Conservation (phyloP, 495 filamentous ascomycete species). For the Penicillium paxilli region DNA sequence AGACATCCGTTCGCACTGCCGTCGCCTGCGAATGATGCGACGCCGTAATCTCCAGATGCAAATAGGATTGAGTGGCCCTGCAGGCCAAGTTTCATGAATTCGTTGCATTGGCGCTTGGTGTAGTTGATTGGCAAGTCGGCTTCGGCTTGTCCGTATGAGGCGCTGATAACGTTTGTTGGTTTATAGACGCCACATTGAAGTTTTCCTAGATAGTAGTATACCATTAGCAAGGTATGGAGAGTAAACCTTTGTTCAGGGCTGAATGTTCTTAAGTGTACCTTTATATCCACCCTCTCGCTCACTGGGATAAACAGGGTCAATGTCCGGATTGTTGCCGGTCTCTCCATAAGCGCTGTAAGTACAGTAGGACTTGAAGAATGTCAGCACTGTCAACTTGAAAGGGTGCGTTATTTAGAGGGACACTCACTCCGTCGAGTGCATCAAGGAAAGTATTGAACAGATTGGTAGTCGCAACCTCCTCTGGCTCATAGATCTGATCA, state of each 20-base stretch:
- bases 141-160: constrained; percentile 59
- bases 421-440: constrained; percentile 53
- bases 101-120: constrained; percentile 55
- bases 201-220: no score
- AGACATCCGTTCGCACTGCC: constrained; percentile 33
- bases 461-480: constrained; percentile 37
- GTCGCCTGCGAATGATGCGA: constrained; percentile 44
- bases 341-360: constrained; percentile 41
- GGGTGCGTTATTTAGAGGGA: no score
- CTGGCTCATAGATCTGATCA: constrained; percentile 44
- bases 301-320: constrained; percentile 58
- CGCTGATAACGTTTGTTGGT: constrained; percentile 62
- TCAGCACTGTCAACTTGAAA: not conserved
- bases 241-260: not conserved
- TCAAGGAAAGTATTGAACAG: constrained; percentile 54
- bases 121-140: constrained; percentile 50
- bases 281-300: constrained; percentile 52
- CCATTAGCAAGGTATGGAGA: no score
- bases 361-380: constrained; percentile 23
- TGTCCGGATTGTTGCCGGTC: constrained; percentile 41
- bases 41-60: constrained; percentile 61
- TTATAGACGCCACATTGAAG: constrained; percentile 63
- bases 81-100: constrained; percentile 66
- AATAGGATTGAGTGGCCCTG: constrained; percentile 62
- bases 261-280: no score